Evolutionary conservation across 306 rosid genomes (phyloP).

Genomic region (Oemleria cerasiformis): DNA sequence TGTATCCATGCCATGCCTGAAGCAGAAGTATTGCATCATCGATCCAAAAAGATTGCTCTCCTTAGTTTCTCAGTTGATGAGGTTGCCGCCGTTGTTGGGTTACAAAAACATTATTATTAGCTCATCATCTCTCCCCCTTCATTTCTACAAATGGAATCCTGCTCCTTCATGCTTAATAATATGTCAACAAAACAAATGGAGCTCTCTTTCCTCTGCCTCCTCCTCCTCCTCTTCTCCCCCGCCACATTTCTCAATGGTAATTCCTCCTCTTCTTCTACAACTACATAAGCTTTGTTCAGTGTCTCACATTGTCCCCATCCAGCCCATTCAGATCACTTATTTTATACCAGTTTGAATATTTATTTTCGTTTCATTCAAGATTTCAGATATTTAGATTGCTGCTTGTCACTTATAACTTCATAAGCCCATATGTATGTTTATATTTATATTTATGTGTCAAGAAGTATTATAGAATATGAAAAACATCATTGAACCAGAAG

Average conservation of each 20-base stretch:
- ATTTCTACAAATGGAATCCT: conserved; percentile 34
- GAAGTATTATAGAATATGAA: too few species aligned
- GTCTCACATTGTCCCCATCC: too few species aligned
- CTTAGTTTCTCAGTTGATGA: conserved; percentile 10
- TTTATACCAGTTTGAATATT: too few species aligned
- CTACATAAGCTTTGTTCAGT: background rate
- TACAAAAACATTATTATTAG: conserved; percentile 33
- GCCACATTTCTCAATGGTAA: conserved; percentile 44
- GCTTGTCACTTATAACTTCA: too few species aligned
- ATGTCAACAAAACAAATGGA: conserved; percentile 34
- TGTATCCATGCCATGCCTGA: conserved; percentile 35
- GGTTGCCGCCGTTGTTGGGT: conserved; percentile 35
- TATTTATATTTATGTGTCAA: too few species aligned
- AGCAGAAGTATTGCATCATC: conserved; percentile 57
- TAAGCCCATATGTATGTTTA: too few species aligned
- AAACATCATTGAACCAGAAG: too few species aligned
- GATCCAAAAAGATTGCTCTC: conserved; percentile 3
- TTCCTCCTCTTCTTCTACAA: conserved; percentile 11
- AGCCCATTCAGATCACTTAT: too few species aligned
- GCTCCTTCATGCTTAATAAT: conserved; percentile 31
- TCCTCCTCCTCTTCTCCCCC: conserved; percentile 45
- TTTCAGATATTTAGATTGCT: too few species aligned
- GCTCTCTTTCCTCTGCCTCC: conserved; percentile 37
- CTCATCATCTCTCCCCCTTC: conserved; percentile 4
- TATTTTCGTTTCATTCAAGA: too few species aligned